Percentiles rank a stretch among this genome's conserved stretches.
Conservation (phyloP, 129 eudicot species). For the Artemisia tridentata region DNA sequence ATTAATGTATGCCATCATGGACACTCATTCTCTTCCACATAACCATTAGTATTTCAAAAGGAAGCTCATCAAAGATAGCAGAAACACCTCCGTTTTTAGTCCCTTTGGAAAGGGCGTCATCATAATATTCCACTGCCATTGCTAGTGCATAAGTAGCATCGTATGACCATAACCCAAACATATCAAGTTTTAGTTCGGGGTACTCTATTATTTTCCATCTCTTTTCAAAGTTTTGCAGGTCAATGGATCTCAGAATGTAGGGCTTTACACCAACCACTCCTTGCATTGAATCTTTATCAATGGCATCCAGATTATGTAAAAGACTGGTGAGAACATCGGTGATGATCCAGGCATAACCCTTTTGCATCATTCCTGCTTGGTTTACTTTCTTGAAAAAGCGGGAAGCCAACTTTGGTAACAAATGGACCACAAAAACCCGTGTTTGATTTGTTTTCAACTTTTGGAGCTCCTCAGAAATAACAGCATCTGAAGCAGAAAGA, state of each 20-base stretch:
- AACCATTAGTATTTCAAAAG: too few species aligned
- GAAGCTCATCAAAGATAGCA: constrained; percentile 56
- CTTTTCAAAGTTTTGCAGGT: constrained; percentile 17
- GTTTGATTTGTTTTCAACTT: constrained; percentile 42
- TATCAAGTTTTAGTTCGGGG: constrained; percentile 21
- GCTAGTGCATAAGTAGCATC: constrained; percentile 49
- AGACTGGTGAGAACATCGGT: constrained; percentile 36
- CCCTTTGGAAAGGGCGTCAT: constrained; percentile 46
- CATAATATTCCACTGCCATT: constrained; percentile 35
- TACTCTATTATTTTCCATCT: constrained; percentile 31
- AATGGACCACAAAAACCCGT: constrained; percentile 57
- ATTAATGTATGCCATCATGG: too few species aligned
- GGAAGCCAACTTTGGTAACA: constrained; percentile 34
- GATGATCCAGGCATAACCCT: constrained; percentile 57
- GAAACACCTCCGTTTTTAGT: constrained; percentile 24
- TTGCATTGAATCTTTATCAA: constrained; percentile 34
- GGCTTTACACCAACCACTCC: constrained; percentile 48
- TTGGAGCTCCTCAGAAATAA: constrained; percentile 39
- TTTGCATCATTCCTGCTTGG: constrained; percentile 48
- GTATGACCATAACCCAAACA: constrained; percentile 50
- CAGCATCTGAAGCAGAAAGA: constrained; percentile 33
- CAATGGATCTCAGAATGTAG: constrained; percentile 26
- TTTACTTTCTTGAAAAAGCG: constrained; percentile 40
- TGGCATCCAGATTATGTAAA: constrained; percentile 24
- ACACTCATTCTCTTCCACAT: too few species aligned